Percentiles rank a stretch among this genome's conserved stretches.
Conservation (phyloP, 2,329 filamentous ascomycete genomes). For the Penicillium janthinellum region DNA sequence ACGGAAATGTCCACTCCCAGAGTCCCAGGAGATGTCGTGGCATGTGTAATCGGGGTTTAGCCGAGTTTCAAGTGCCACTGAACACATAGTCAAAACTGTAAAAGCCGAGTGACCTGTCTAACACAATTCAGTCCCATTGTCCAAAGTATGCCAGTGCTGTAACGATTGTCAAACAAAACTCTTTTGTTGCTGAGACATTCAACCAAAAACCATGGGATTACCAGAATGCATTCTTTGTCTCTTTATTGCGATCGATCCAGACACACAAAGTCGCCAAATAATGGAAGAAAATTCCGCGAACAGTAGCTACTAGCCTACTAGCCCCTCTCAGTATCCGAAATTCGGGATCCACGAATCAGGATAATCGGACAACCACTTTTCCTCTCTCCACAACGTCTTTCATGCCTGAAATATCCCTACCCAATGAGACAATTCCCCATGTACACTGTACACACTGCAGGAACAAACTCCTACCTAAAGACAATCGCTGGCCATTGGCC, state of each 20-base stretch:
- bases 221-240: background rate
- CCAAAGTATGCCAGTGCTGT: background rate
- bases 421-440: background rate
- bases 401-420: background rate
- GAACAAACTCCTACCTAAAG: background rate
- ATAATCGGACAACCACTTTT: background rate
- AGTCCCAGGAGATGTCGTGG: background rate
- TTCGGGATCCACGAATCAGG: slow-evolving; percentile 4
- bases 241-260: background rate
- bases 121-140: background rate
- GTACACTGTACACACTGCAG: background rate
- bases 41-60: background rate
- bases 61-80: background rate
- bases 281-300: background rate
- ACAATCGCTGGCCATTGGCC: background rate
- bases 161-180: background rate
- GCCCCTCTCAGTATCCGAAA: background rate
- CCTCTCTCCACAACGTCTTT: background rate
- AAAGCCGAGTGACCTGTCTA: background rate
- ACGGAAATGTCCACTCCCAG: background rate
- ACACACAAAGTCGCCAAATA: background rate
- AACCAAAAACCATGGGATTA: background rate
- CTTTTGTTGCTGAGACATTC: too few relatives aligned
- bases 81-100: background rate
- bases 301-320: background rate